These are phyloP conservation scores for Penicillium palitans DNA, from an alignment of 2,329 filamentous ascomycete species.

Conservation along the genomic window DNA sequence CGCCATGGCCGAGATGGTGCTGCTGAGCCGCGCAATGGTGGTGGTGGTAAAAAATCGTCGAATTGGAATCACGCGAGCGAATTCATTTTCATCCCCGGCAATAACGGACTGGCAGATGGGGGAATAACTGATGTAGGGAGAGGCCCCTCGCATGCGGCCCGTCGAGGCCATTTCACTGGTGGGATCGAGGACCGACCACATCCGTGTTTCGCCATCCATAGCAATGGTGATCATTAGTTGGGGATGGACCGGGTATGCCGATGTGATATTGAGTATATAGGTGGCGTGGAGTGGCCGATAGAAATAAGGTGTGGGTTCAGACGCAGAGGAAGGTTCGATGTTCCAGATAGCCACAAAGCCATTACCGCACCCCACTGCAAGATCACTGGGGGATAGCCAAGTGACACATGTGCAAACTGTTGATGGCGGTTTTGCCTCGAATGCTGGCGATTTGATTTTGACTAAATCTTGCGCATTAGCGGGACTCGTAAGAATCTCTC, in stretches of 20 bases:
- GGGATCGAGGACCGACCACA: slow-evolving; percentile 56
- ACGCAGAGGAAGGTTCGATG: slow-evolving; percentile 27
- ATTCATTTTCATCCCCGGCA: slow-evolving; percentile 56
- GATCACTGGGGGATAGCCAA: slow-evolving; percentile 57
- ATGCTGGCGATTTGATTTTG: slow-evolving; percentile 50
- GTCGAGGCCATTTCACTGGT: slow-evolving; percentile 47
- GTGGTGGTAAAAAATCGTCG: slow-evolving; percentile 55
- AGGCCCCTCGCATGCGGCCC: slow-evolving; percentile 52
- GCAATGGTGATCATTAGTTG: slow-evolving; percentile 54
- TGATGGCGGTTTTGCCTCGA: slow-evolving; percentile 51
- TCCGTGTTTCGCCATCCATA: slow-evolving; percentile 56
- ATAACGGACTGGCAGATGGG: slow-evolving; percentile 57
- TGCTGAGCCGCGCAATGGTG: slow-evolving; percentile 50
- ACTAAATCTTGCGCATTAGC: slow-evolving; percentile 29
- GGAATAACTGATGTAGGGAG: slow-evolving; percentile 54
- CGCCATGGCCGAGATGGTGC: slow-evolving; percentile 36
- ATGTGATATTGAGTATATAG: slow-evolving; percentile 42
- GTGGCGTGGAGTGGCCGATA: slow-evolving; percentile 41
- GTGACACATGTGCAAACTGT: slow-evolving; percentile 58
- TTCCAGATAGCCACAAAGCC: slow-evolving; percentile 59
- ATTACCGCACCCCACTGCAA: slow-evolving; percentile 58
- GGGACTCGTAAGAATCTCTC: neutral
- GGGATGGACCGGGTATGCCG: slow-evolving; percentile 56
- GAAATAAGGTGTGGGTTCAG: slow-evolving; percentile 35
- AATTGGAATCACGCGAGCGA: slow-evolving; percentile 50